These are phyloP conservation scores for Tulasnella sp. DNA, from an alignment of 768 basidiomycete genomes.

Conservation along the genomic window DNA sequence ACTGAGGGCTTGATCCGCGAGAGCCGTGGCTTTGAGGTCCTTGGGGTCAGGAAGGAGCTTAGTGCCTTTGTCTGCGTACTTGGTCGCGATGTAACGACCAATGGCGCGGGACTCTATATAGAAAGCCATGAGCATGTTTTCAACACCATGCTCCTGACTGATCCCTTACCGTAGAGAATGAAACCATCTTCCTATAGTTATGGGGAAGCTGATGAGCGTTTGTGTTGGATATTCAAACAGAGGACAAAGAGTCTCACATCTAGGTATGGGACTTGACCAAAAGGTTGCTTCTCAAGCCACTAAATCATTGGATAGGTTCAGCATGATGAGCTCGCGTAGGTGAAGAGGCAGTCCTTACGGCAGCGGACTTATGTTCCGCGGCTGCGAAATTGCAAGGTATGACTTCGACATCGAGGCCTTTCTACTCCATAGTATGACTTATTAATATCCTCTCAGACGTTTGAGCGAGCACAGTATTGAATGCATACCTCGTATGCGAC, in stretches of 20 bases:
- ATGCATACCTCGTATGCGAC: background rate
- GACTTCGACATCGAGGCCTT: conserved; percentile 45
- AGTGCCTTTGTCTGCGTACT: conserved; percentile 42
- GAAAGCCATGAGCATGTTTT: background rate
- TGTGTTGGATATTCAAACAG: too few species aligned
- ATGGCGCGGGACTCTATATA: conserved; percentile 47
- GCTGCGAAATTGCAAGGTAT: conserved; percentile 29
- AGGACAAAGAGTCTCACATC: background rate
- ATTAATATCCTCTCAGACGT: too few species aligned
- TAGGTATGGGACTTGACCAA: background rate
- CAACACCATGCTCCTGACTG: background rate
- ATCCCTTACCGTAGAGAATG: conserved; percentile 32
- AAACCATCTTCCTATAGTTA: background rate
- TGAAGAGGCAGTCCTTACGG: too few species aligned
- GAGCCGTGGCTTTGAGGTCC: conserved; percentile 31
- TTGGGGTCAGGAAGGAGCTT: conserved; percentile 36
- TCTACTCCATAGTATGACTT: conserved; percentile 27
- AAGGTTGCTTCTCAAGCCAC: background rate
- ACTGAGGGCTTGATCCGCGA: conserved; percentile 41
- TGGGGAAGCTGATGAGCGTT: background rate
- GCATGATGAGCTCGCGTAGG: background rate
- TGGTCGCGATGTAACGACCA: conserved; percentile 44
- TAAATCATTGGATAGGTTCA: background rate
- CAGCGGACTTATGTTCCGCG: background rate
- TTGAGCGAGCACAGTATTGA: too few species aligned